Conservation (phyloP, 1,139 yeast genomes). For the Blastobotrys proliferans region DNA sequence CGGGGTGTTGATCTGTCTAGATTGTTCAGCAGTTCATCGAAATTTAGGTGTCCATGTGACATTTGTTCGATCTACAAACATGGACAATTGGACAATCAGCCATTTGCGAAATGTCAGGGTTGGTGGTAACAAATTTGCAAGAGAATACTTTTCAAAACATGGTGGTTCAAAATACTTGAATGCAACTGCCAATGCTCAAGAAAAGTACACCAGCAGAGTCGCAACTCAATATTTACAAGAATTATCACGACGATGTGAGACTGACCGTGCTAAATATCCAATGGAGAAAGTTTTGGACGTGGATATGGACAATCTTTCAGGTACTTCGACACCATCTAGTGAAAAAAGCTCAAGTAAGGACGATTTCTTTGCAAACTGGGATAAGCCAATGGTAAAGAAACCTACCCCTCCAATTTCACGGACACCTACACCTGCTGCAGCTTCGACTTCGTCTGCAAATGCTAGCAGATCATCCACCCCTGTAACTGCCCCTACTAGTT, state of each 20-base stretch:
- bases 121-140: conserved; percentile 87
- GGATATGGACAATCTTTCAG: conserved; percentile 29
- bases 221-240: conserved; percentile 79
- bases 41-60: conserved; percentile 95
- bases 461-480: conserved; percentile 23
- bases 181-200: conserved; percentile 57
- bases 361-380: conserved; percentile 91
- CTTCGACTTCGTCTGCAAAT: conserved; percentile 31
- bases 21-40: conserved; percentile 95
- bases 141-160: conserved; percentile 74
- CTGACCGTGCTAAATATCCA: conserved; percentile 68
- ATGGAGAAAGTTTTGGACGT: conserved; percentile 50
- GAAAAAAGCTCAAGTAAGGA: conserved; percentile 45
- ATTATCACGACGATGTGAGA: conserved; percentile 60
- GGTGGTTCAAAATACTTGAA: conserved; percentile 72
- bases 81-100: conserved; percentile 89
- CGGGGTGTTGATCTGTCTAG: conserved; percentile 89
- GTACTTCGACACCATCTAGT: conserved; percentile 33
- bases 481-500: conserved; percentile 16
- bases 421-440: conserved; percentile 36
- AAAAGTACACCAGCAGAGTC: conserved; percentile 74
- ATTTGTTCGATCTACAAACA: conserved; percentile 85
- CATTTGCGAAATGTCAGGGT: conserved; percentile 86
- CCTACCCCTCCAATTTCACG: conserved; percentile 55
- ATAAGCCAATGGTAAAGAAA: conserved; percentile 55